A percentile compares a stretch with the other conserved stretches of the same genome.
Conservation (phyloP, 2,329 filamentous ascomycete genomes). For the Colletotrichum siamense region DNA sequence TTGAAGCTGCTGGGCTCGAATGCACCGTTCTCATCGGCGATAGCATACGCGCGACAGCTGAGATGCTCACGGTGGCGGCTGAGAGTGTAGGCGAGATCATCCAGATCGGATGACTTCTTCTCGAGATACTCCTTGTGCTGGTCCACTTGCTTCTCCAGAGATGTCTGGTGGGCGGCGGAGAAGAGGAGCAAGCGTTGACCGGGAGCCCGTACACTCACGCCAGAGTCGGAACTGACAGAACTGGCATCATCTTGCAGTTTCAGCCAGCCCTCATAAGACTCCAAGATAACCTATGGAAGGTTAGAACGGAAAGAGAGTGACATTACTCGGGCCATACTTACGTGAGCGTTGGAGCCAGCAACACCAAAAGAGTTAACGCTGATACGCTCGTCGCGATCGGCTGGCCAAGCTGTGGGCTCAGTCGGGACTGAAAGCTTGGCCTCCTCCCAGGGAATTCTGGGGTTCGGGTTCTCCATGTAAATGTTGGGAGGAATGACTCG, state of each 20-base stretch:
- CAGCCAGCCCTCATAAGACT: constrained; percentile 6
- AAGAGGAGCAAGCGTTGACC: constrained; percentile 8
- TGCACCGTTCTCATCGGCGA: constrained; percentile 22
- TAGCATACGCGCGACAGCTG: constrained; percentile 28
- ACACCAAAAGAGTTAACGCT: constrained; percentile 43
- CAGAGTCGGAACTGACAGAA: constrained; percentile 8
- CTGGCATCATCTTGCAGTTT: constrained; percentile 4
- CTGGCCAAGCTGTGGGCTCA: constrained; percentile 30
- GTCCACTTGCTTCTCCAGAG: constrained; percentile 4
- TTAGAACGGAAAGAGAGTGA: background rate
- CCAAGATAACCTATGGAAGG: background rate
- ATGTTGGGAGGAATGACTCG: constrained; percentile 21
- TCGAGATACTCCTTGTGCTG: constrained; percentile 26
- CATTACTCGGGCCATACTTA: background rate
- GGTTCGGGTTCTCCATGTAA: constrained; percentile 20
- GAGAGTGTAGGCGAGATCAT: constrained; percentile 35
- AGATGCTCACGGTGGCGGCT: constrained; percentile 31
- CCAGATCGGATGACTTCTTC: constrained; percentile 11
- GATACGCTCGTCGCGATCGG: constrained; percentile 28
- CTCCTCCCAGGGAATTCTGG: constrained; percentile 20
- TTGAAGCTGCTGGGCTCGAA: constrained; percentile 17
- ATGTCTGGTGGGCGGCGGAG: background rate
- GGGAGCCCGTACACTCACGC: background rate
- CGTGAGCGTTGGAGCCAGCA: constrained; percentile 28
- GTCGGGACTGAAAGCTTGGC: constrained; percentile 29